Percentiles rank a stretch among this genome's conserved stretches.
phyloP scores from a whole-genome alignment of 2,329 filamentous ascomycete species.

The Phialocephala sp. region DNA sequence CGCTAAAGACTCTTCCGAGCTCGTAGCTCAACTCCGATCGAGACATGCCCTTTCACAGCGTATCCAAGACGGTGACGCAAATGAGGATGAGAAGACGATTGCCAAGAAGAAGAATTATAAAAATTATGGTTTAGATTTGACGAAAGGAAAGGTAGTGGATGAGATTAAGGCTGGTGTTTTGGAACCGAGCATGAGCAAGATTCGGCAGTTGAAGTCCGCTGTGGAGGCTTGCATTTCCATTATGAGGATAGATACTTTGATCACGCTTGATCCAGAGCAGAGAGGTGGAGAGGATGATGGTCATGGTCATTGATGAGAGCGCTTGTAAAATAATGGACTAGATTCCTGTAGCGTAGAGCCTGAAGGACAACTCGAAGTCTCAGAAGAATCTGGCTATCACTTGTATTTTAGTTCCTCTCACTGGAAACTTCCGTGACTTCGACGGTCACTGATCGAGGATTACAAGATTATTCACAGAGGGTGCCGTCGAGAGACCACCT shows the following conservation, averaged over 20 bases:
- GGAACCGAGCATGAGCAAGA: conserved; percentile 97
- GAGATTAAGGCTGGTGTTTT: conserved; percentile 93
- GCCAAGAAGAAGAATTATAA: conserved; percentile 97
- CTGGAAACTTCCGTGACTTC: too few species aligned
- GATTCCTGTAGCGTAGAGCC: conserved; percentile 14
- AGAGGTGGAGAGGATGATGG: conserved; percentile 76
- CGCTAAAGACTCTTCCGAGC: conserved; percentile 92
- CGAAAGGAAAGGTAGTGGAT: conserved; percentile 88
- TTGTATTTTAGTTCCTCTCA: too few species aligned
- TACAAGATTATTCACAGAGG: too few species aligned
- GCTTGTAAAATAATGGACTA: conserved; percentile 27
- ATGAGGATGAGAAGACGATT: conserved; percentile 85
- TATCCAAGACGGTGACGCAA: conserved; percentile 81
- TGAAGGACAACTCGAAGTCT: not conserved
- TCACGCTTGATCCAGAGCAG: conserved; percentile 94
- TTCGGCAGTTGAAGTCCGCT: conserved; percentile 96
- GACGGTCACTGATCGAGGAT: too few species aligned
- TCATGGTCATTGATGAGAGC: conserved; percentile 72
- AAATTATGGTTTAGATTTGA: conserved; percentile 95
- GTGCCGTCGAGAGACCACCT: too few species aligned
- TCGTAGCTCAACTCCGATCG: conserved; percentile 93
- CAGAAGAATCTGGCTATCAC: not conserved
- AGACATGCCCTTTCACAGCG: conserved; percentile 94
- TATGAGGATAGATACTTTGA: conserved; percentile 98
- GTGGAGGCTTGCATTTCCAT: conserved; percentile 99